A percentile compares a stretch with the other conserved stretches of the same genome.
Evolutionary conservation across 2,329 filamentous ascomycete genomes (phyloP).

Genomic region (Neonectria hederae): DNA sequence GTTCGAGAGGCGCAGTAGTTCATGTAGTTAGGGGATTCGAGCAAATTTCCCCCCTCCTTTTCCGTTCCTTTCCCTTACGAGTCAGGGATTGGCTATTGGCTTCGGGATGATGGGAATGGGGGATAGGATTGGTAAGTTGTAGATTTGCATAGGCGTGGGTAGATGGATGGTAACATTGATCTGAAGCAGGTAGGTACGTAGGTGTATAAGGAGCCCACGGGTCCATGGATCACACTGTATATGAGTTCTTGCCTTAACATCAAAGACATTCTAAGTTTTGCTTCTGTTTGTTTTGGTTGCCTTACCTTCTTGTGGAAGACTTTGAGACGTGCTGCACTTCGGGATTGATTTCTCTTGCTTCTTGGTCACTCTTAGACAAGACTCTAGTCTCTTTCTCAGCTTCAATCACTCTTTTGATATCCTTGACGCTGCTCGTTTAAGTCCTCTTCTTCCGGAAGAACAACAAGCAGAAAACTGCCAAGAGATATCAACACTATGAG

Average conservation of each 20-base stretch:
- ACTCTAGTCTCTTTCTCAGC: background rate
- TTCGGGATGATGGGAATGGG: background rate
- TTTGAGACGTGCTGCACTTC: background rate
- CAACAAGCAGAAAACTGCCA: background rate
- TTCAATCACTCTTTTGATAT: background rate
- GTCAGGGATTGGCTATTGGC: background rate
- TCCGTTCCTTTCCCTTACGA: background rate
- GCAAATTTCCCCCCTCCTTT: background rate
- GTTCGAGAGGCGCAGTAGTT: background rate
- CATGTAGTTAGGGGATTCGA: background rate
- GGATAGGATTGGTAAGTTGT: background rate
- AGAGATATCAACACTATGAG: conserved; percentile 27
- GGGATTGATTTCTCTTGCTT: background rate
- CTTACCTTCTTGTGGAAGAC: background rate
- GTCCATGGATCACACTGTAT: background rate
- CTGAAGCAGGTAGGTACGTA: background rate
- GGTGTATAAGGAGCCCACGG: background rate
- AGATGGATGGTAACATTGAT: background rate
- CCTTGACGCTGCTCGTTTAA: conserved; percentile 17
- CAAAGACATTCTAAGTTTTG: background rate
- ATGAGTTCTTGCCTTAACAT: background rate
- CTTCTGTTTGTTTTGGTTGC: background rate
- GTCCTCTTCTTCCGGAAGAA: background rate
- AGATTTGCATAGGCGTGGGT: background rate
- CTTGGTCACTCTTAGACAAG: background rate